Percentiles rank a stretch among this genome's conserved stretches.
phyloP scores from a whole-genome alignment of 225 moss, liverwort and hornwort genomes.

The Ulota crispa region DNA sequence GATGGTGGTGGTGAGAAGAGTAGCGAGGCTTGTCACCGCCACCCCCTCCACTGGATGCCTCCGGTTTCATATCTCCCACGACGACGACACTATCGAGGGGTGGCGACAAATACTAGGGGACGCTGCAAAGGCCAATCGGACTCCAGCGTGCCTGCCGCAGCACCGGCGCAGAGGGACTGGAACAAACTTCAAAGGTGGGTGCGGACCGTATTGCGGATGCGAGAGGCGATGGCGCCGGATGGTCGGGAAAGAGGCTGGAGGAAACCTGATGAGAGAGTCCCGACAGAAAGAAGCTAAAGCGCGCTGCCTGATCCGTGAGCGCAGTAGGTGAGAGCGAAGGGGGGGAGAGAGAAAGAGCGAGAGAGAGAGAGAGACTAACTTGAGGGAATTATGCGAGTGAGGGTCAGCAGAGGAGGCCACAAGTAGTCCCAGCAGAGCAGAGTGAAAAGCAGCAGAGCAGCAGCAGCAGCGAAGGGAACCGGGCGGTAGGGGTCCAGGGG shows the following conservation, averaged over 20 bases:
- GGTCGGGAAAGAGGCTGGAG: neutral
- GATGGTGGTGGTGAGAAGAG: conserved; percentile 28
- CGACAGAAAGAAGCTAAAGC: neutral
- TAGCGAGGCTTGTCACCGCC: conserved; percentile 47
- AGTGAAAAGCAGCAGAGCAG: too few species aligned
- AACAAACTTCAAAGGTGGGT: neutral
- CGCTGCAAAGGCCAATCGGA: conserved; percentile 11
- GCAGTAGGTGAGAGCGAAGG: neutral
- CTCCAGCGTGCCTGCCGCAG: conserved; percentile 32
- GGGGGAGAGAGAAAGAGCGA: too few species aligned
- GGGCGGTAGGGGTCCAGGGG: neutral
- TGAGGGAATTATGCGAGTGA: neutral
- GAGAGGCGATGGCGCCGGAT: neutral
- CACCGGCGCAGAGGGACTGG: neutral
- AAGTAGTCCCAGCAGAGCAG: too few species aligned
- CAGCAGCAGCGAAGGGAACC: too few species aligned
- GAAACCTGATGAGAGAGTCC: neutral
- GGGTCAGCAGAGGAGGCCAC: neutral
- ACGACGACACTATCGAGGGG: conserved; percentile 19
- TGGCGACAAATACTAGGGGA: conserved; percentile 9
- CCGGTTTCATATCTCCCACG: conserved; percentile 49
- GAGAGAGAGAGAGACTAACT: neutral
- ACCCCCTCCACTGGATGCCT: conserved; percentile 47
- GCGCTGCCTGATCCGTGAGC: neutral
- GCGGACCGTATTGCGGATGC: neutral